Evolutionary conservation across 2,329 filamentous ascomycete genomes (phyloP), one percentile per base, ranked within the genome.

Genomic region (Phialophora tarda): DNA sequence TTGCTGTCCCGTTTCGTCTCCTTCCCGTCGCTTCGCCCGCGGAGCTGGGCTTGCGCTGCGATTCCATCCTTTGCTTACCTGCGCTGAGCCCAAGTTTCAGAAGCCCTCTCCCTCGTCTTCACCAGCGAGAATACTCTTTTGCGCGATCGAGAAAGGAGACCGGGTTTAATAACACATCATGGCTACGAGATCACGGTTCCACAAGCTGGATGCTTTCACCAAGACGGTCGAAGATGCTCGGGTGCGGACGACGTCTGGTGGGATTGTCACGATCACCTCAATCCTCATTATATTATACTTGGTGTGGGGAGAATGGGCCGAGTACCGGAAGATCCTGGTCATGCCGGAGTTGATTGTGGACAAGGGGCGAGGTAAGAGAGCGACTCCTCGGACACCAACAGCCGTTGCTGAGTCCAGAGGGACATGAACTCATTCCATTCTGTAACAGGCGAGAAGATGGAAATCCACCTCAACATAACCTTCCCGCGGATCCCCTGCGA

Each of bases 151-250:
- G 38, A n/a, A 17, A 1, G 38, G 8, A n/a, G 17, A 44, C 17
- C 21, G 38, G 38, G 7, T 8, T n/a, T 44, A 44, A 21, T n/a
- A 44, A n/a, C 38, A 44, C 70, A 73, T 71, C 50, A 98, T 98
- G 95, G 84, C 93, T 72, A 82, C 89, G 76, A 97, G 96, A 84
- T 96, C 92, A 73, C 89, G 95, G 79, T 97, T 99, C 78, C 97
- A 91, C 67, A 90, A 90, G 86, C 91, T 99, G 71, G 95, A 99
- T 81, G 95, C 95, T 85, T 99, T 99, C 79, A 97, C 94, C 59
- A 99, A 99, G 82, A 99, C 95, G 12, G 95, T 99, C 73, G 95
- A 99, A 79, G 95, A 99, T 88, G 95, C 96, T 72, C 88, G 95
- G 74, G 88, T 99, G 77, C 91, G 96, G 75, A 99, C 95, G 34